Evolutionary conservation across 2,329 filamentous ascomycete species (phyloP).

Genomic region (Saccharata proteae): DNA sequence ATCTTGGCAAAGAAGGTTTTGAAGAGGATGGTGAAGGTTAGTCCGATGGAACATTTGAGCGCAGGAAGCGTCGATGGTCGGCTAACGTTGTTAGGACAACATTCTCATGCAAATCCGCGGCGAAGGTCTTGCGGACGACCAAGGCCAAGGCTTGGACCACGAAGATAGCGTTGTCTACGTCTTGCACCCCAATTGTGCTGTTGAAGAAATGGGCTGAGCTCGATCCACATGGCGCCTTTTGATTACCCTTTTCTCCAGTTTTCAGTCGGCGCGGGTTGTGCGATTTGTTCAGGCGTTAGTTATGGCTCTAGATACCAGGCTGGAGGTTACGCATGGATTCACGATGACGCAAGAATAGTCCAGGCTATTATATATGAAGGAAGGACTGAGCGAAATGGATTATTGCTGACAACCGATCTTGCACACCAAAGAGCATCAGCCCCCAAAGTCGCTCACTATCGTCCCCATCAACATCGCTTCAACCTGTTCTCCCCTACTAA

Average conservation of each 20-base stretch:
- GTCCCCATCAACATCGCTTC: slow-evolving; percentile 69
- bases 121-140: slow-evolving; percentile 75
- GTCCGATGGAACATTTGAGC: slow-evolving; percentile 18
- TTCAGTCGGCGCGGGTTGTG: no score
- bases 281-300: no score
- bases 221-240: no score
- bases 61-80: background rate
- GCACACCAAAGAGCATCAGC: no score
- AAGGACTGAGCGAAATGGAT: no score
- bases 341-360: no score
- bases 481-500: slow-evolving; percentile 57
- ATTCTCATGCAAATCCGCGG: slow-evolving; percentile 55
- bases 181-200: slow-evolving; percentile 83
- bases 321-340: no score
- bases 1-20: slow-evolving; percentile 70
- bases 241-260: no score
- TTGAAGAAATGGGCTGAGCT: slow-evolving; percentile 58
- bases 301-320: no score
- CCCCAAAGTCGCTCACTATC: slow-evolving; percentile 22
- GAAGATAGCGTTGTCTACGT: slow-evolving; percentile 61
- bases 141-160: slow-evolving; percentile 43
- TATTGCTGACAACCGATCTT: no score
- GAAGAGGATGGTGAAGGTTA: slow-evolving; percentile 90
- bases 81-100: slow-evolving; percentile 38
- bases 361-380: no score